These are phyloP conservation scores for Zoysia japonica DNA, from an alignment of 176 grass and related monocot species.

Conservation along the genomic window DNA sequence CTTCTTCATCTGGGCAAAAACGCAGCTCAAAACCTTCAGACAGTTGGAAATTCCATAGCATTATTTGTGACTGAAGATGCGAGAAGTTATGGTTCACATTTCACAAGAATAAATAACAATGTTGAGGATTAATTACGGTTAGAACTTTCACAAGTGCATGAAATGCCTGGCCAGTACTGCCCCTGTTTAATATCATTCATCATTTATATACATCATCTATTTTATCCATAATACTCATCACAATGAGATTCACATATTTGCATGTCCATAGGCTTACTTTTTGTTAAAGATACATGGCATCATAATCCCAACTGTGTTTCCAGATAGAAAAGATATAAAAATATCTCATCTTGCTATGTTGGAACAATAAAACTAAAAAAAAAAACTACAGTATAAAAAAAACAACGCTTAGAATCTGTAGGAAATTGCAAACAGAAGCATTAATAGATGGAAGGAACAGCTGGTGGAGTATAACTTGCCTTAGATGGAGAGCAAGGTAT, in stretches of 20 bases:
- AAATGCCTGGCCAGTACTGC: background rate
- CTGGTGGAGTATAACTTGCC: constrained; percentile 51
- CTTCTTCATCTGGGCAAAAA: background rate
- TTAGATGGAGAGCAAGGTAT: constrained; percentile 97
- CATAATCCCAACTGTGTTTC: background rate
- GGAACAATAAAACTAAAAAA: constrained; percentile 15
- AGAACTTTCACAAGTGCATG: background rate
- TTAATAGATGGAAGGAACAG: constrained; percentile 24
- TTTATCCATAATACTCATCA: background rate
- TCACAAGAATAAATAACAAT: background rate
- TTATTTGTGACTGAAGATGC: background rate
- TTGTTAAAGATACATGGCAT: background rate
- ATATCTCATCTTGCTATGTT: constrained; percentile 6
- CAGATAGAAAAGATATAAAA: constrained; percentile 6
- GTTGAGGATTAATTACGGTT: constrained; percentile 16
- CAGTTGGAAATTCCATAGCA: constrained; percentile 8
- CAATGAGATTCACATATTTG: background rate
- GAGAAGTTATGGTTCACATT: constrained; percentile 16
- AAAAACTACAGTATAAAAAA: background rate
- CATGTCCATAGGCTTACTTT: background rate
- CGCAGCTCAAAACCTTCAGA: constrained; percentile 19
- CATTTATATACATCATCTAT: background rate
- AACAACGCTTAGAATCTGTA: constrained; percentile 2
- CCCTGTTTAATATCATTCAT: constrained; percentile 15
- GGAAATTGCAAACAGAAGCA: constrained; percentile 13